Conservation (phyloP, 1,284 basidiomycete genomes). For the Papiliotrema nemorosa region DNA sequence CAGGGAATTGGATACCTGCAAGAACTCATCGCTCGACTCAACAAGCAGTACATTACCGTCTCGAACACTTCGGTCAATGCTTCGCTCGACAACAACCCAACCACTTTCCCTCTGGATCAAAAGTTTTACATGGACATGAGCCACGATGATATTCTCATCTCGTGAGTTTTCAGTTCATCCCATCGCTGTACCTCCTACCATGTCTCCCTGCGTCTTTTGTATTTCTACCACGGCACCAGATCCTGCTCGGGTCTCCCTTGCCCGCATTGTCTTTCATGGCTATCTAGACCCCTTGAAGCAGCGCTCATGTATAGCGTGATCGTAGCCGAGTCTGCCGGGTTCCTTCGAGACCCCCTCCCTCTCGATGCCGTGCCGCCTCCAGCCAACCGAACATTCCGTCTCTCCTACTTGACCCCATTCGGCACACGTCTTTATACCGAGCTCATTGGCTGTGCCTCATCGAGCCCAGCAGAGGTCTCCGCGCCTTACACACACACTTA, state of each 20-base stretch:
- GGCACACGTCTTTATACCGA: conserved; percentile 8
- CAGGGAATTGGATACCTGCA: conserved; percentile 6
- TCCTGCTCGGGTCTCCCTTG: too few relatives aligned
- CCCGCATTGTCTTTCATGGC: too few relatives aligned
- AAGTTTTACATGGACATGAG: conserved; percentile 9
- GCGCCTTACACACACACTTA: conserved; percentile 5
- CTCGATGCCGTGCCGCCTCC: conserved; percentile 9
- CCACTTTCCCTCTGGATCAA: conserved; percentile 9
- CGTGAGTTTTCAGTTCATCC: too few relatives aligned
- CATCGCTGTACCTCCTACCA: too few relatives aligned
- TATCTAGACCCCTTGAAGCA: too few relatives aligned
- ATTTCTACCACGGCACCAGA: too few relatives aligned
- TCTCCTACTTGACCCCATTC: conserved; percentile 11
- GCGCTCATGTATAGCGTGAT: not conserved
- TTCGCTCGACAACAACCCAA: conserved; percentile 5
- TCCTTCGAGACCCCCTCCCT: conserved; percentile 1
- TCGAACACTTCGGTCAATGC: conserved; percentile 6
- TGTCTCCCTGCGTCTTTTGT: too few relatives aligned
- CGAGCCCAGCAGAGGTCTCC: conserved; percentile 2
- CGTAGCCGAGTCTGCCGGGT: conserved; percentile 8
- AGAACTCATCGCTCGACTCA: conserved; percentile 7
- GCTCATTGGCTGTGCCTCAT: conserved; percentile 8
- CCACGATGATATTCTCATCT: conserved; percentile 9
- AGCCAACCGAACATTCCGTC: conserved; percentile 4
- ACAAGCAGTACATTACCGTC: conserved; percentile 7